These are phyloP conservation scores for Cyberlindnera amylophila DNA, from an alignment of 805 yeast species.

Conservation along the genomic window DNA sequence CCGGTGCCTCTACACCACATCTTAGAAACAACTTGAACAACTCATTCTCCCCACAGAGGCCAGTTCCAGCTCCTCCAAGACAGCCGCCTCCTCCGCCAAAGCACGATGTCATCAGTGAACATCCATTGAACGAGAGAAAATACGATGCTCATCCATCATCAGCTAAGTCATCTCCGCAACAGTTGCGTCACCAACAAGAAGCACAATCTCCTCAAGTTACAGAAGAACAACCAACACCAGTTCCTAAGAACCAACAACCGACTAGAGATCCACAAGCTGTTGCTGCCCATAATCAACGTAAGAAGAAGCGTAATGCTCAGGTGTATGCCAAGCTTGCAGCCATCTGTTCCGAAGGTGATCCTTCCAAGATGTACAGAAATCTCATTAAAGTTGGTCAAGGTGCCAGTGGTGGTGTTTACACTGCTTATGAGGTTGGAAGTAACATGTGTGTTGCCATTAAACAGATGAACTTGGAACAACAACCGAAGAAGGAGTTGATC, in stretches of 20 bases:
- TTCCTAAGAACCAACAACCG: conserved; percentile 38
- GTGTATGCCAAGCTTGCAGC: conserved; percentile 65
- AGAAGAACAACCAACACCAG: conserved; percentile 26
- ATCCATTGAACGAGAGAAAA: conserved; percentile 18
- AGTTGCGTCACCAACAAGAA: neutral
- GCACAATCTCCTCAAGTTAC: conserved; percentile 3
- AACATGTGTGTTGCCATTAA: conserved; percentile 81
- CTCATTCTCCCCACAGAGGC: conserved; percentile 24
- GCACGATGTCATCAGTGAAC: conserved; percentile 14
- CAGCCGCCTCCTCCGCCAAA: conserved; percentile 27
- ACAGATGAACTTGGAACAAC: conserved; percentile 92
- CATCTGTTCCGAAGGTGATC: conserved; percentile 85
- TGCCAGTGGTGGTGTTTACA: conserved; percentile 95
- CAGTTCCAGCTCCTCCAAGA: conserved; percentile 28
- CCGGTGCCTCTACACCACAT: conserved; percentile 22
- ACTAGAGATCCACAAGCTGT: conserved; percentile 47
- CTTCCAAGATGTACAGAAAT: conserved; percentile 61
- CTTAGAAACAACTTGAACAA: conserved; percentile 6
- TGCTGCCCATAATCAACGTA: conserved; percentile 55
- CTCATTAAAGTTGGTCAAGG: conserved; percentile 94
- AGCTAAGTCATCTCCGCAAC: conserved; percentile 4
- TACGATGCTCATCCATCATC: conserved; percentile 1
- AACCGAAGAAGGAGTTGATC: conserved; percentile 92
- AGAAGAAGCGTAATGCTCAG: conserved; percentile 74
- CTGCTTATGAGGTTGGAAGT: conserved; percentile 64